Evolutionary conservation across 177 flowering plant species (phyloP).

Genomic region (Telopea speciosissima): DNA sequence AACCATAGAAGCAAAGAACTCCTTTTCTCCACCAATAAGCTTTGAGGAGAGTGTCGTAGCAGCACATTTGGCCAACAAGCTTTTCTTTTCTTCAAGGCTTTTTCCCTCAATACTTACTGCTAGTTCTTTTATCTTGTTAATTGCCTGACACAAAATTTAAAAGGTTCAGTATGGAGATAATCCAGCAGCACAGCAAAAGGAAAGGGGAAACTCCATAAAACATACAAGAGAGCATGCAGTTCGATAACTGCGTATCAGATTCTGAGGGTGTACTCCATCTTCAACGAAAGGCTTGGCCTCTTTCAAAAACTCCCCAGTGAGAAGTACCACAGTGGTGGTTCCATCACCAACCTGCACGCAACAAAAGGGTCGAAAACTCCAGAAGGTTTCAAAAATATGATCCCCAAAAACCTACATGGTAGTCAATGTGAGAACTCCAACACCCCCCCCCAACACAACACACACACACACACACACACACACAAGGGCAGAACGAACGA

Average conservation of each 20-base stretch:
- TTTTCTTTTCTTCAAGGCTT: slow-evolving; percentile 72
- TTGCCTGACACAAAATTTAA: slow-evolving; percentile 33
- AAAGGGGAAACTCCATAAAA: not conserved
- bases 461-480: no score
- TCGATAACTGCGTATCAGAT: slow-evolving; percentile 79
- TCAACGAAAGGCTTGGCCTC: slow-evolving; percentile 98
- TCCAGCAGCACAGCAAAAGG: not conserved
- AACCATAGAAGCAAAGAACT: slow-evolving; percentile 79
- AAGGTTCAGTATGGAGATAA: not conserved
- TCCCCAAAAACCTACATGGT: not conserved
- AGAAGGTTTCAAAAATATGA: not conserved
- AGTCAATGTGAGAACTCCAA: no score
- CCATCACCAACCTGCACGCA: slow-evolving; percentile 91
- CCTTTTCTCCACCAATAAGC: slow-evolving; percentile 82
- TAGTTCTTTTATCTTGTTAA: slow-evolving; percentile 60
- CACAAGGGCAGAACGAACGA: no score
- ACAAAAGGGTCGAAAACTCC: not conserved
- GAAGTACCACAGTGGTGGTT: slow-evolving; percentile 93
- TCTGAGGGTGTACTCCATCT: slow-evolving; percentile 95
- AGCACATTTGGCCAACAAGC: slow-evolving; percentile 66
- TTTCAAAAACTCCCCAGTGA: slow-evolving; percentile 90
- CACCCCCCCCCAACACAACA: no score
- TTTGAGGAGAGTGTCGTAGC: slow-evolving; percentile 79
- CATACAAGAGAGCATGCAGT: slow-evolving; percentile 65
- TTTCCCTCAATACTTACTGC: slow-evolving; percentile 73